A percentile compares a stretch with the other conserved stretches of the same genome.
These are phyloP conservation scores for Gastrolobium villosum DNA, from an alignment of 306 rosid genomes.

Conservation along the genomic window DNA sequence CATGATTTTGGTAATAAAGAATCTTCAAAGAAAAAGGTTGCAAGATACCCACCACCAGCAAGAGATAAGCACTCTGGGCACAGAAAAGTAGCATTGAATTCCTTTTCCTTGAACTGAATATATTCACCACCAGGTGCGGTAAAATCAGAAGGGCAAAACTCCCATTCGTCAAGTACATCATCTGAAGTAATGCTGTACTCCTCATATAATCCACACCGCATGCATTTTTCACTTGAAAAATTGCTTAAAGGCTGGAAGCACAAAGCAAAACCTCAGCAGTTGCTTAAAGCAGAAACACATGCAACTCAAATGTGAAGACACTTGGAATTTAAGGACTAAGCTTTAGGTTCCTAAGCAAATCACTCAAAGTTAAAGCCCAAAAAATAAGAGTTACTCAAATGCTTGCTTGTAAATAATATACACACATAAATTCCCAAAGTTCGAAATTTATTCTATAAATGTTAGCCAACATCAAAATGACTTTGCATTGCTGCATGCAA, in stretches of 20 bases:
- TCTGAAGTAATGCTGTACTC: constrained; percentile 65
- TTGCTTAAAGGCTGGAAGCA: constrained; percentile 78
- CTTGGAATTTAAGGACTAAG: constrained; percentile 14
- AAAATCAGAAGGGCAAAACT: constrained; percentile 90
- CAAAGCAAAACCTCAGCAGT: constrained; percentile 38
- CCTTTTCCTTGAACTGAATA: constrained; percentile 62
- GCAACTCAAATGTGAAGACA: constrained; percentile 14
- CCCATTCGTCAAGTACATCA: constrained; percentile 89
- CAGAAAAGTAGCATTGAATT: constrained; percentile 76
- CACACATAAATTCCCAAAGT: neutral
- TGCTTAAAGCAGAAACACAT: constrained; percentile 30
- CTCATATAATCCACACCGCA: constrained; percentile 95
- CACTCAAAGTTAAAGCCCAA: constrained; percentile 10
- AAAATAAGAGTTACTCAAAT: constrained; percentile 7
- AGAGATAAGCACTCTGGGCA: constrained; percentile 68
- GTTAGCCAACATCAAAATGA: constrained; percentile 13
- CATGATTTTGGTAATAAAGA: constrained; percentile 29
- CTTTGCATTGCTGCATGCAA: neutral
- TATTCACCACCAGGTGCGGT: constrained; percentile 63
- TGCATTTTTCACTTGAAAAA: constrained; percentile 71
- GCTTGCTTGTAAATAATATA: neutral
- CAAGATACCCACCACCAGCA: constrained; percentile 62
- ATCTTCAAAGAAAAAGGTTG: constrained; percentile 9
- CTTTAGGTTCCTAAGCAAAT: constrained; percentile 35
- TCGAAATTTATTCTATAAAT: neutral